Conservation (phyloP, 2,329 filamentous ascomycete genomes). For the Alternaria brassicicola region DNA sequence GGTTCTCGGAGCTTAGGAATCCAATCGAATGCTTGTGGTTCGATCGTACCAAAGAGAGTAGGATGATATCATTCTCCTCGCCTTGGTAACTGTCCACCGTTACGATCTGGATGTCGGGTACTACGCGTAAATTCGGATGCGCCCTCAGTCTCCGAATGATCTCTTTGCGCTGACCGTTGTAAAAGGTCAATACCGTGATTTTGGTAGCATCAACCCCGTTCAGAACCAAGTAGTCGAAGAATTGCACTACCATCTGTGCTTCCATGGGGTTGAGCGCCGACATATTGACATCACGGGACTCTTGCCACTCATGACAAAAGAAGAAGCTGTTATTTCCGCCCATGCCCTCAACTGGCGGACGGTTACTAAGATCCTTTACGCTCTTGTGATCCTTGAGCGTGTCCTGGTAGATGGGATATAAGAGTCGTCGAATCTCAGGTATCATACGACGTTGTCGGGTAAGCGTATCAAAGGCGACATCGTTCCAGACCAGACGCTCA, state of each 20-base stretch:
- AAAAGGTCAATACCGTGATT: conserved; percentile 86
- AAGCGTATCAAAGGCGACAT: conserved; percentile 68
- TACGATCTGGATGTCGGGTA: conserved; percentile 62
- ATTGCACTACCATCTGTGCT: conserved; percentile 75
- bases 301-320: conserved; percentile 69
- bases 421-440: conserved; percentile 67
- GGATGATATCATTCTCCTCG: conserved; percentile 85
- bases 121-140: conserved; percentile 49
- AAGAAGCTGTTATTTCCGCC: conserved; percentile 65
- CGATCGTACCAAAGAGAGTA: conserved; percentile 81
- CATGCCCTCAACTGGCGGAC: conserved; percentile 66
- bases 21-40: conserved; percentile 66
- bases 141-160: conserved; percentile 60
- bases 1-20: conserved; percentile 71
- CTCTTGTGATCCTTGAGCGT: conserved; percentile 63
- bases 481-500: conserved; percentile 73
- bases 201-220: conserved; percentile 66
- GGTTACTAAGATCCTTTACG: conserved; percentile 55
- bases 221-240: conserved; percentile 72
- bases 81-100: conserved; percentile 86
- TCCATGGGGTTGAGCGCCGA: conserved; percentile 75
- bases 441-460: conserved; percentile 74
- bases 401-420: conserved; percentile 66
- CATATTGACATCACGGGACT: conserved; percentile 66
- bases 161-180: conserved; percentile 78